Evolutionary conservation across 192 early-diverging fungal species (phyloP).

Genomic region (Umbelopsis sp.): DNA sequence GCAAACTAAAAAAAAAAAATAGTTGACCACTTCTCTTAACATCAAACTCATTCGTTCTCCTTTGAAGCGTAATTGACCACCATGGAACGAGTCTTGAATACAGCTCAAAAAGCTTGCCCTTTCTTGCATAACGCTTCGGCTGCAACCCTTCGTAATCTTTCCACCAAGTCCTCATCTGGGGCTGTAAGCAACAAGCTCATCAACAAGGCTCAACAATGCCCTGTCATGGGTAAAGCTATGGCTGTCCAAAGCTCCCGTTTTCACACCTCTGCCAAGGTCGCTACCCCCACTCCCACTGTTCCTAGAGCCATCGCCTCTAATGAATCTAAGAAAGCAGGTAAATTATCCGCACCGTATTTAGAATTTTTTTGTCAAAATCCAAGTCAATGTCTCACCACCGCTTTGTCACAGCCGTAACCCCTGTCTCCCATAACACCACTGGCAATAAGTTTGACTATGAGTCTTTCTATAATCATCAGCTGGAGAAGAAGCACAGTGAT

Average conservation of each 20-base stretch:
- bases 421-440: slow-evolving; percentile 41
- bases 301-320: slow-evolving; percentile 16
- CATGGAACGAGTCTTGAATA: slow-evolving; percentile 45
- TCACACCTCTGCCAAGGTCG: slow-evolving; percentile 42
- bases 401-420: slow-evolving; percentile 19
- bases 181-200: slow-evolving; percentile 47
- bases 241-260: slow-evolving; percentile 52
- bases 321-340: slow-evolving; percentile 24
- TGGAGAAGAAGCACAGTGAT: slow-evolving; percentile 97
- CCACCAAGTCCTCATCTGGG: slow-evolving; percentile 33
- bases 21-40: not conserved
- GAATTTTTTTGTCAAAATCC: not conserved
- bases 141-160: slow-evolving; percentile 66
- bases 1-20: slow-evolving; percentile 5
- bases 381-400: not conserved
- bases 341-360: not conserved
- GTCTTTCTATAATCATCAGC: slow-evolving; percentile 75
- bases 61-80: slow-evolving; percentile 10
- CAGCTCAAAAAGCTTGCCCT: slow-evolving; percentile 63
- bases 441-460: slow-evolving; percentile 86
- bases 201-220: slow-evolving; percentile 68
- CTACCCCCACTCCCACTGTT: slow-evolving; percentile 15
- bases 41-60: not conserved
- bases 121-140: slow-evolving; percentile 75
- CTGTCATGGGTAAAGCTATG: slow-evolving; percentile 80